Evolutionary conservation across 139 green algal species (phyloP).

Genomic region (Zygnema cylindricum): DNA sequence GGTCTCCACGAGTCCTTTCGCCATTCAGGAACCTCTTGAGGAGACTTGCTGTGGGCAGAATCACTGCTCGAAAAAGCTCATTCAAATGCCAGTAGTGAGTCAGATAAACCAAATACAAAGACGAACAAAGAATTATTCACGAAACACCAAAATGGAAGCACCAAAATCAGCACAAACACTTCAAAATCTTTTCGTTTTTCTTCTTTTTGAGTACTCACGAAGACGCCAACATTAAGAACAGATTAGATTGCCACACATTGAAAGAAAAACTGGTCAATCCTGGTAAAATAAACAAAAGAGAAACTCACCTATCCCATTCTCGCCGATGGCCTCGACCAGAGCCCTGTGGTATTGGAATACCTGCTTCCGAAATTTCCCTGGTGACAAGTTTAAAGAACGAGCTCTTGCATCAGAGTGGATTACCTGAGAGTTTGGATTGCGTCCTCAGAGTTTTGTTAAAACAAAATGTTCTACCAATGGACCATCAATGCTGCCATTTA

Average conservation of each 20-base stretch:
- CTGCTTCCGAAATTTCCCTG: neutral
- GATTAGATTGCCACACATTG: neutral
- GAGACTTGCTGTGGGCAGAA: neutral
- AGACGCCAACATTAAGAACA: neutral
- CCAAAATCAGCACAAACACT: neutral
- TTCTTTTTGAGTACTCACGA: too few species aligned
- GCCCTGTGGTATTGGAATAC: neutral
- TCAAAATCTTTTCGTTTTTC: neutral
- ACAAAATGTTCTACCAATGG: too few species aligned
- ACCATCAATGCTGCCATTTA: too few species aligned
- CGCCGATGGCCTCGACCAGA: neutral
- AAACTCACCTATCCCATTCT: neutral
- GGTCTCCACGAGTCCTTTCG: neutral
- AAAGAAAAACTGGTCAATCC: neutral
- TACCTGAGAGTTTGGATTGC: too few species aligned
- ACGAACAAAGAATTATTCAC: neutral
- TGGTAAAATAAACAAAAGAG: neutral
- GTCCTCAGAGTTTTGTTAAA: too few species aligned
- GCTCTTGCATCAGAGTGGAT: too few species aligned
- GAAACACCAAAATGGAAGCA: neutral
- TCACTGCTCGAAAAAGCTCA: neutral
- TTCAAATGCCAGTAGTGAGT: neutral
- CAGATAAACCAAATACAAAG: too few species aligned
- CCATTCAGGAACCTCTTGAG: neutral
- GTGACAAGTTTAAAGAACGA: too few species aligned